phyloP scores from a whole-genome alignment of 441 rosid genomes.

The Biscutella laevigata region DNA sequence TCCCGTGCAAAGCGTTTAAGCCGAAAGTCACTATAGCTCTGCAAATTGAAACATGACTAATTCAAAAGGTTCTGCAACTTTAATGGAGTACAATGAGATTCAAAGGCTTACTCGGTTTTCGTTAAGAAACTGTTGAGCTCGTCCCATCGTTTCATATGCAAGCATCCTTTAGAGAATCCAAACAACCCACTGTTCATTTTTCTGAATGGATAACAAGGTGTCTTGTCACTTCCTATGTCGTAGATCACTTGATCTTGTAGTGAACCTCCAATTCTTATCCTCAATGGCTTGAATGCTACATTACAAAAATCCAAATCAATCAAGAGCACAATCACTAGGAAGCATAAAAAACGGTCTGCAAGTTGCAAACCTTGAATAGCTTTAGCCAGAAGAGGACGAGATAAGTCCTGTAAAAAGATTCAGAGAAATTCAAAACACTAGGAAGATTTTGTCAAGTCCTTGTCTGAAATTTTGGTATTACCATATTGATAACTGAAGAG shows the following conservation, averaged over 20 bases:
- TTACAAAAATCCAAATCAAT: slow-evolving; percentile 12
- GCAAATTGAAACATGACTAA: background rate
- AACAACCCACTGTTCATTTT: slow-evolving; percentile 57
- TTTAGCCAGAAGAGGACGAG: slow-evolving; percentile 65
- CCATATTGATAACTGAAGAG: slow-evolving; percentile 73
- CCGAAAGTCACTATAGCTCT: slow-evolving; percentile 85
- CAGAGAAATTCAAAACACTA: too few relatives aligned
- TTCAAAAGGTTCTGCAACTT: background rate
- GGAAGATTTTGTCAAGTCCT: too few relatives aligned
- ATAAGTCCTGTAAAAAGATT: slow-evolving; percentile 69
- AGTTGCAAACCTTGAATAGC: slow-evolving; percentile 65
- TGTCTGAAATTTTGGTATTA: slow-evolving; percentile 15
- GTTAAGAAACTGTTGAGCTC: slow-evolving; percentile 56
- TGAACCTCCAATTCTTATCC: slow-evolving; percentile 93
- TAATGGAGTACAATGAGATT: background rate
- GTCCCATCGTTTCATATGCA: slow-evolving; percentile 88
- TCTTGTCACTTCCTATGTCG: slow-evolving; percentile 47
- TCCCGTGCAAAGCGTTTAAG: slow-evolving; percentile 81
- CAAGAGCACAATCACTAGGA: background rate
- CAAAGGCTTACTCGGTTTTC: slow-evolving; percentile 43
- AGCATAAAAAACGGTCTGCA: background rate
- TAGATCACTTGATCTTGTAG: slow-evolving; percentile 87
- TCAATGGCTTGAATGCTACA: slow-evolving; percentile 65
- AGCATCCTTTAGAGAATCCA: slow-evolving; percentile 90
- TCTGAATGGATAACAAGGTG: slow-evolving; percentile 71